Base-by-base conservation (phyloP, 1,139 yeast species). In the Yamadazyma conglobata region DNA sequence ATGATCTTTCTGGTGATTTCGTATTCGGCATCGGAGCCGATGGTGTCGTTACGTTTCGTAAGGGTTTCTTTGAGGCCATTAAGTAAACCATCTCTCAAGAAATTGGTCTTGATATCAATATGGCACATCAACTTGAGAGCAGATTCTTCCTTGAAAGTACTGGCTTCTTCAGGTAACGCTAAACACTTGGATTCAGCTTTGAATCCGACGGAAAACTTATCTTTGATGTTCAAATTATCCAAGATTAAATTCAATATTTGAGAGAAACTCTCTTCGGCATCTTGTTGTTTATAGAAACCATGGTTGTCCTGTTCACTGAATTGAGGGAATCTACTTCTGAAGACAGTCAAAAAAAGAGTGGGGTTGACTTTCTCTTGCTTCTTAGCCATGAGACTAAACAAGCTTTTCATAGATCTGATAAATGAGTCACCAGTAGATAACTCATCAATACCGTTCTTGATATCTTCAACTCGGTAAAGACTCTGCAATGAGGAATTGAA, bases 181-280 rank as follows among this genome's bases (percentile, higher is more conserved):
- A 73, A 58, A 47, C 81, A 74, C 46, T 72, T 79, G 28, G 83
- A 73, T 15, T 68, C 64, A 8, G 79, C 72, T 43, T 74, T 79
- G 50, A 84, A 81, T 18, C 70, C 65, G 26, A 94, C 67, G 28
- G 74, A 75, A 56, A 89, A 83, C 38, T 62, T 68, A 42, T 77
- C 74, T 31, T 77, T 76, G 20, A 79, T 42, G 15, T 46, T 69
- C 57, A 50, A 75, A 59, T 51, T 71, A 48, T 33, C 68, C 61
- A 75, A 60, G 40, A 87, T 57, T 19, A 72, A 59, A 27, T 67
- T 62, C 42, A 89, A 60, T 34, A 91, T 70, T 52, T 85, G 93
- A 10, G 96, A 81, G 61, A 79, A 88, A 15, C 93, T 85, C 55
- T 91, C 99, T 60, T 91, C 99, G 0, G 98, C 98, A 65, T 91